Conservation (phyloP, 163 green algal species). For the Scenedesmus sp. region DNA sequence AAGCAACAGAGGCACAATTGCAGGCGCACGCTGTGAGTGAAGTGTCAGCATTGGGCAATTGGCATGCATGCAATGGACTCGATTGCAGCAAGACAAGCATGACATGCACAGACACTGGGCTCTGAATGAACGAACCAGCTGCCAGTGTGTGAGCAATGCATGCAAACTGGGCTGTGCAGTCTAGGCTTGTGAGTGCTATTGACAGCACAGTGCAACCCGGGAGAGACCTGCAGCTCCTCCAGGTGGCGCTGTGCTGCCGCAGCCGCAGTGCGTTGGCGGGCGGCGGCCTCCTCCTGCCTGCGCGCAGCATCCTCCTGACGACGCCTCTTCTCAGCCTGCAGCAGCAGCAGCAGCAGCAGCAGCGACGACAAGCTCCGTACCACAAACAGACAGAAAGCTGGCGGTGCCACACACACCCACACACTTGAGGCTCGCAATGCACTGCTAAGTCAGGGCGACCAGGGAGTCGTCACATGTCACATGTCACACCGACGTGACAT, state of each 20-base stretch:
- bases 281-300: conserved; percentile 58
- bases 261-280: conserved; percentile 53
- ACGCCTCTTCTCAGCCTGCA: conserved; percentile 49
- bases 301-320: background rate
- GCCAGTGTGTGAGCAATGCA: too few relatives aligned
- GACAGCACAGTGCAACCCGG: too few relatives aligned
- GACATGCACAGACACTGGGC: too few relatives aligned
- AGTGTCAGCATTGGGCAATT: background rate
- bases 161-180: too few relatives aligned
- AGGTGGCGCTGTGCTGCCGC: conserved; percentile 58
- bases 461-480: too few relatives aligned
- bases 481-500: too few relatives aligned
- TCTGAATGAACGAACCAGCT: too few relatives aligned
- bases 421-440: too few relatives aligned
- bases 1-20: background rate
- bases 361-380: background rate
- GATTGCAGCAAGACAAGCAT: background rate
- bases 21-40: background rate
- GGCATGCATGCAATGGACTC: background rate
- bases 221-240: conserved; percentile 59
- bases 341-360: conserved; percentile 8
- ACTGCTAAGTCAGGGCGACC: too few relatives aligned
- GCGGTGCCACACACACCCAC: too few relatives aligned
- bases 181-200: too few relatives aligned
- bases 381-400: too few relatives aligned